Base-by-base conservation (phyloP, 2,329 filamentous ascomycete genomes). In the Pyrenophora graminea region DNA sequence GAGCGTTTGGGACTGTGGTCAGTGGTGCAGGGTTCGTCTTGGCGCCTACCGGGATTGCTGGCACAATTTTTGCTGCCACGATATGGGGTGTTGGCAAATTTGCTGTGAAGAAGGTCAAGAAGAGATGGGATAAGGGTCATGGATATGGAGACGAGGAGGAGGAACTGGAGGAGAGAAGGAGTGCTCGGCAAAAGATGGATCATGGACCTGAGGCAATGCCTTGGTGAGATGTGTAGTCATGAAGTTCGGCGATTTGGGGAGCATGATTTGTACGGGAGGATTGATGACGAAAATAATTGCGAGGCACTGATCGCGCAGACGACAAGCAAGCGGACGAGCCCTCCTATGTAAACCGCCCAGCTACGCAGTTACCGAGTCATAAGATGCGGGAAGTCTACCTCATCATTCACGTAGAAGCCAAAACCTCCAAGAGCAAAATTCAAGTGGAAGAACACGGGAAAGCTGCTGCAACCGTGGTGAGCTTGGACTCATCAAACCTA, bases 1-100 rank as follows among this genome's bases (percentile, higher is more conserved):
- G 74, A 3, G 74, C 63, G 10, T 62, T 75, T 17, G 74, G 74
- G 1, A 67, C 66, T 1, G 53, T 76, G 4, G 61, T 71, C 3
- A 71, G 67, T 25, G 74, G 75, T 5, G 73, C 69, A 7, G 74
- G 69, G 2, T 77, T 76, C 46, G 64, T 77, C 45, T 51, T 77
- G 31, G 75, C 75, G 34, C 75, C 75, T 9, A 74, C 75, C 2
- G 74, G 74, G 0, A 72, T 77, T 27, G 43, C 70, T 18, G 73
- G 70, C 2, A 71, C 71, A 9, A 67, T 71, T 21, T 63, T 70
- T 6, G 68, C 70, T 23, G 74, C 67, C 6, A 56, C 71, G 31
- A 39, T 76, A 2, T 77, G 74, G 74, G 75, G 72, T 0, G 45
- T 75, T 25, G 74, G 67, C 2, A 68, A 65, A 42, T 71, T 72